Base-by-base conservation (phyloP, 495 filamentous ascomycete genomes). In the Chaetomidium leptoderma region DNA sequence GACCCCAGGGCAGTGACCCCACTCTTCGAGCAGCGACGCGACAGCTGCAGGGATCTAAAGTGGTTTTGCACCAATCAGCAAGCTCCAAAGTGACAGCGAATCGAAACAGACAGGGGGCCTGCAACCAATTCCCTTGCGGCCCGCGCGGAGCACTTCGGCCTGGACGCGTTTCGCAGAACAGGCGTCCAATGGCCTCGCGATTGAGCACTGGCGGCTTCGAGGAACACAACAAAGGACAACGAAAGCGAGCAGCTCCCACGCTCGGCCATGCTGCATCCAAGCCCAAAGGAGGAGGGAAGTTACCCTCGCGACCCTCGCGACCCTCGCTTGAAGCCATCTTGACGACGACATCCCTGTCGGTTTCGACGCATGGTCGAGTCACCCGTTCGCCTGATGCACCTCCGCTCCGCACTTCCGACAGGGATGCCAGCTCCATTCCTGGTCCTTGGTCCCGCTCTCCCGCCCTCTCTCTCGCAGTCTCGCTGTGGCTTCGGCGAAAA, bases 61-160 rank as follows among this genome's bases (percentile, higher is more conserved):
- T 68, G 63, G 30, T 32, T 59, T 54, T 26, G 27, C 42, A 27
- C 75, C 74, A 78, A 78, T 76, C 37, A 63, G 65, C 59, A 26
- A 37, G 21, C 17, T 66, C 58, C 63, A 63, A 57, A 62, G 57
- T 61, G 26, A 19, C 59, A 54, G 58, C 43, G 54, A 62, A 62
- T 63, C 27, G 36, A 56, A 59, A 62, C 50, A 57, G 43, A 53
- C 62, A 57, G 59, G 59, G 60, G 56, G 45, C 16, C 13, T 21
- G 36, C 51, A 33, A 43, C 59, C 57, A 60, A 60, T 63, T 61
- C 58, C 13, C 36, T 11, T 19, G 60, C 63, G 63, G 56, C 57
- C 67, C 65, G 63, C 48, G 57, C 45, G 60, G 64, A 54, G 59
- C 60, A 57, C 50, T 16, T 57, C 57, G 50, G 32, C 56, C 36